Conservation (phyloP, 768 basidiomycete genomes). For the Stropharia rugosoannulata region DNA sequence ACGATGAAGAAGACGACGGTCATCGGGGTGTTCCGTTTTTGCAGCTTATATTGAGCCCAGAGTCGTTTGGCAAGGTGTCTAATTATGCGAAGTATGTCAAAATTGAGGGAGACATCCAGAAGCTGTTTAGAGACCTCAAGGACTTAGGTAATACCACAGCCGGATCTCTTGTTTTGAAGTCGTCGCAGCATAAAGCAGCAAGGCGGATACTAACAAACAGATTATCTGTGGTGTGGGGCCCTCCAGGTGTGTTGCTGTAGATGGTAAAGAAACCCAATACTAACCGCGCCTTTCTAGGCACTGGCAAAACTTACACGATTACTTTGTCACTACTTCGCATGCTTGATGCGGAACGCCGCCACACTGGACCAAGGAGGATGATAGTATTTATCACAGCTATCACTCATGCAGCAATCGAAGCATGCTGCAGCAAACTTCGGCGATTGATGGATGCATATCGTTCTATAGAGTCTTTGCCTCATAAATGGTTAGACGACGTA, state of each 20-base stretch:
- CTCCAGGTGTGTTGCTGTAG: constrained; percentile 34
- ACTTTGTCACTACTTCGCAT: constrained; percentile 46
- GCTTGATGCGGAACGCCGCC: constrained; percentile 37
- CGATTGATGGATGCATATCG: constrained; percentile 35
- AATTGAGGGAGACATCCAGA: constrained; percentile 37
- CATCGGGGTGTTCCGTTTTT: constrained; percentile 35
- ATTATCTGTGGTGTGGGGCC: constrained; percentile 50
- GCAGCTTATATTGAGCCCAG: constrained; percentile 43
- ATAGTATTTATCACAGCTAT: constrained; percentile 50
- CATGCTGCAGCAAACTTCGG: constrained; percentile 40
- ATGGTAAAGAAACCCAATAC: neutral
- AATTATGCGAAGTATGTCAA: constrained; percentile 29
- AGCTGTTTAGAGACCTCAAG: constrained; percentile 36
- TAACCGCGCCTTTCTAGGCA: constrained; percentile 29
- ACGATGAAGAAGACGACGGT: constrained; percentile 2
- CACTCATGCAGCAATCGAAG: constrained; percentile 54
- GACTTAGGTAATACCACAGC: constrained; percentile 34
- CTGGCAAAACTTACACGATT: constrained; percentile 54
- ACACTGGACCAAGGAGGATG: constrained; percentile 26
- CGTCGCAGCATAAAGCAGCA: constrained; percentile 46
- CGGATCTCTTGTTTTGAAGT: constrained; percentile 39
- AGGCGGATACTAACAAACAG: constrained; percentile 42
- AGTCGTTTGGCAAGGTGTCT: constrained; percentile 32
- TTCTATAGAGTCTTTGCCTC: constrained; percentile 33
- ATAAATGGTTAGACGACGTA: constrained; percentile 43